Evolutionary conservation across 1,284 basidiomycete genomes (phyloP).

Genomic region (Moesziomyces sp.): DNA sequence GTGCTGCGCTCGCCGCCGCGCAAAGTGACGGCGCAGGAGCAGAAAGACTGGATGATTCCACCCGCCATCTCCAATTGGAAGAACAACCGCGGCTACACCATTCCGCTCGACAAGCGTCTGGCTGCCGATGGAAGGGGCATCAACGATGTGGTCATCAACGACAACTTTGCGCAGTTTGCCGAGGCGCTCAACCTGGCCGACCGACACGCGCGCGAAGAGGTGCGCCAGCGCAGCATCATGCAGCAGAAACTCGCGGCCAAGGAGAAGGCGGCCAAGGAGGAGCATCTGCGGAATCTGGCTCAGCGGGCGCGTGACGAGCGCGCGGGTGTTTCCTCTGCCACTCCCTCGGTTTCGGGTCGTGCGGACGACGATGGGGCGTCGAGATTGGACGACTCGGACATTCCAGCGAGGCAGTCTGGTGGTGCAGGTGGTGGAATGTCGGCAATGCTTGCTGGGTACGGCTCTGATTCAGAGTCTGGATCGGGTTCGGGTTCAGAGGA

Average conservation of each 20-base stretch:
- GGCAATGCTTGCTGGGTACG: constrained; percentile 66
- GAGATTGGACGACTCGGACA: constrained; percentile 22
- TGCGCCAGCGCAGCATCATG: constrained; percentile 93
- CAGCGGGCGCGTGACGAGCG: constrained; percentile 95
- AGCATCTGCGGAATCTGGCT: constrained; percentile 90
- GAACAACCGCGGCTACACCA: constrained; percentile 99
- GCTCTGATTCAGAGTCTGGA: constrained; percentile 79
- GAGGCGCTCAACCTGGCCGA: constrained; percentile 97
- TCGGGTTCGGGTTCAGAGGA: constrained; percentile 61
- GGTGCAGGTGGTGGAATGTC: constrained; percentile 25
- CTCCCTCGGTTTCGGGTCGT: constrained; percentile 27
- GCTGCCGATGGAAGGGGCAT: constrained; percentile 96
- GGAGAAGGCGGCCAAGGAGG: constrained; percentile 96
- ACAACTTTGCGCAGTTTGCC: constrained; percentile 99
- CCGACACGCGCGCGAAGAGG: constrained; percentile 96
- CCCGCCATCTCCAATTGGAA: constrained; percentile 99
- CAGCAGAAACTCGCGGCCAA: constrained; percentile 98
- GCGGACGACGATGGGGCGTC: constrained; percentile 22
- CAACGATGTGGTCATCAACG: constrained; percentile 98
- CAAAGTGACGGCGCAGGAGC: constrained; percentile 93
- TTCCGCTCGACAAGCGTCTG: constrained; percentile 96
- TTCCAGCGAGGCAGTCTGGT: constrained; percentile 1
- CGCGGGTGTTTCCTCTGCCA: constrained; percentile 73
- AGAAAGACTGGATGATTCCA: constrained; percentile 99
- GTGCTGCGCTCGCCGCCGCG: constrained; percentile 94